These are phyloP conservation scores for Blastobotrys muscicola DNA, from an alignment of 805 yeast species.

Conservation along the genomic window DNA sequence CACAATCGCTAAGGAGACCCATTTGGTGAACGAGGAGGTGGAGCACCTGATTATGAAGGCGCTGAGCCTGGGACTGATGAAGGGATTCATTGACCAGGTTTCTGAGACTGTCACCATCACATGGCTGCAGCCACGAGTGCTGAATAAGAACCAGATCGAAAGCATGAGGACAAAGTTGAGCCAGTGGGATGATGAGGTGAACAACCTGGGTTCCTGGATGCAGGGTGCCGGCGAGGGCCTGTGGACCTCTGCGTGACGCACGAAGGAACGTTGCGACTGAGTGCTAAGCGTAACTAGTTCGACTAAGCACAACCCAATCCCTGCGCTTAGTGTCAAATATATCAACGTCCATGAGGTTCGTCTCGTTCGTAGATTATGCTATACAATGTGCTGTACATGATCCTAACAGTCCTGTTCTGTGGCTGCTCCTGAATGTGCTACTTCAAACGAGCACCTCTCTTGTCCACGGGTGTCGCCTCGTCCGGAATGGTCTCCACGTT, in stretches of 20 bases:
- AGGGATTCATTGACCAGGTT: slow-evolving; percentile 88
- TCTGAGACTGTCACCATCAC: slow-evolving; percentile 65
- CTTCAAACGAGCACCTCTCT: no score
- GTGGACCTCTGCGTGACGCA: slow-evolving; percentile 38
- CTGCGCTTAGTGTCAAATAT: no score
- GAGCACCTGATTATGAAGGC: slow-evolving; percentile 91
- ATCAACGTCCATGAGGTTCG: no score
- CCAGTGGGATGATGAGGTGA: slow-evolving; percentile 72
- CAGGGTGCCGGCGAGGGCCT: slow-evolving; percentile 51
- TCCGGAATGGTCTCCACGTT: no score
- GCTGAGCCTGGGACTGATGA: slow-evolving; percentile 68
- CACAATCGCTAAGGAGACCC: slow-evolving; percentile 65
- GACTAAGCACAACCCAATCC: no score
- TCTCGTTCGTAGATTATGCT: no score
- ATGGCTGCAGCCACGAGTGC: slow-evolving; percentile 95
- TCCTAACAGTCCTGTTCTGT: no score
- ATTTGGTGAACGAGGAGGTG: slow-evolving; percentile 60
- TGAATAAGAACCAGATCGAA: slow-evolving; percentile 71
- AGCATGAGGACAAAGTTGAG: slow-evolving; percentile 64
- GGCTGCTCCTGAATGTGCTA: no score
- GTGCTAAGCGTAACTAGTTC: no score
- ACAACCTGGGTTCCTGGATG: slow-evolving; percentile 52
- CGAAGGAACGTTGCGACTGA: no score
- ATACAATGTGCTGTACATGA: no score
- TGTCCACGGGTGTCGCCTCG: no score